A percentile compares a stretch with the other conserved stretches of the same genome.
Conservation (phyloP, 163 green algal species). For the Chlamydomonas reinhardtii region DNA sequence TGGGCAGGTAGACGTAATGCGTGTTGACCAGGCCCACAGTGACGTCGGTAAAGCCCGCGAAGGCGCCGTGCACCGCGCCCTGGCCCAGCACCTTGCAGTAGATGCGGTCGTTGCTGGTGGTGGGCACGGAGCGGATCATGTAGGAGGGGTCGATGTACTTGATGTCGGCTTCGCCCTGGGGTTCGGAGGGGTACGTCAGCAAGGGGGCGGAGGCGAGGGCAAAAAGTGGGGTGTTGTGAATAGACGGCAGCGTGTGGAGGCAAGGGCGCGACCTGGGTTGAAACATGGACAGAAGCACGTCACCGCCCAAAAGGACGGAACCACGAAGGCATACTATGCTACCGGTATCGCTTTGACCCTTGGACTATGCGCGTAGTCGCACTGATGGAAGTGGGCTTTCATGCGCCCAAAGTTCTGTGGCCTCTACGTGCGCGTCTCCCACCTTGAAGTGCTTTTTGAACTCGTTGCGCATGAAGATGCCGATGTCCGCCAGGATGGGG, state of each 20-base stretch:
- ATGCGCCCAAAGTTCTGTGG: no score
- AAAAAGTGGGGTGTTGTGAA: no score
- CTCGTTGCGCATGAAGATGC: slow-evolving; percentile 74
- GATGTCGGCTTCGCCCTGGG: slow-evolving; percentile 78
- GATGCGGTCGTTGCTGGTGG: slow-evolving; percentile 89
- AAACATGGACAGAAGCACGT: no score
- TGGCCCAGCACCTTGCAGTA: slow-evolving; percentile 88
- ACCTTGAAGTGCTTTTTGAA: slow-evolving; percentile 83
- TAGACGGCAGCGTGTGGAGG: no score
- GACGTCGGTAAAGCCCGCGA: slow-evolving; percentile 84
- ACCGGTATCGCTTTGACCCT: no score
- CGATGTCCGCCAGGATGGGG: slow-evolving; percentile 88
- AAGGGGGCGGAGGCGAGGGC: no score
- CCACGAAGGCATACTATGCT: no score
- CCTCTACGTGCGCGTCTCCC: no score
- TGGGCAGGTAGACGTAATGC: slow-evolving; percentile 92
- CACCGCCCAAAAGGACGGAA: no score
- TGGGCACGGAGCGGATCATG: slow-evolving; percentile 91
- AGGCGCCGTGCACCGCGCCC: slow-evolving; percentile 78
- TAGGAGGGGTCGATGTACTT: slow-evolving; percentile 96
- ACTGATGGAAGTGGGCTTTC: no score
- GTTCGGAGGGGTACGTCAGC: not conserved
- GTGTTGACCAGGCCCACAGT: slow-evolving; percentile 89
- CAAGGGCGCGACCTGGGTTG: no score
- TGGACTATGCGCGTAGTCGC: no score